phyloP scores from a whole-genome alignment of 2,329 filamentous ascomycete genomes.

The Verticillium klebahnii region DNA sequence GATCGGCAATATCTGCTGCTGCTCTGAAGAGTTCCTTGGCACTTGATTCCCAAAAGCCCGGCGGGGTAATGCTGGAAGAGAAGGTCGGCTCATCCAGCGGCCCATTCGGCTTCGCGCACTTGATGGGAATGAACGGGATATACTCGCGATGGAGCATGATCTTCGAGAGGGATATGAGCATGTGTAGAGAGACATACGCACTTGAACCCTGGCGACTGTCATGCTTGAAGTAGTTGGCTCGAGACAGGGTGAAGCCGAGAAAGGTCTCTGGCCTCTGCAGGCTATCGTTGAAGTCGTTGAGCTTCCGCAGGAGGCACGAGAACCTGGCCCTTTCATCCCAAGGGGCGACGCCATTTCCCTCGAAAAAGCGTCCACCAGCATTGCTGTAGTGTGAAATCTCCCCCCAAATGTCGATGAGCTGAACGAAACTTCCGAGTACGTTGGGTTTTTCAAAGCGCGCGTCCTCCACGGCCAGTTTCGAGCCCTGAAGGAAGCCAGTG shows the following conservation, averaged over 20 bases:
- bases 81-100: conserved; percentile 58
- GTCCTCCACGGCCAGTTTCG: neutral
- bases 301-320: conserved; percentile 42
- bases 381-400: conserved; percentile 54
- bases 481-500: conserved; percentile 40
- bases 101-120: conserved; percentile 41
- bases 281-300: conserved; percentile 45
- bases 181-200: conserved; percentile 63
- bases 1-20: conserved; percentile 57
- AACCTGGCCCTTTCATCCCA: conserved; percentile 56
- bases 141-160: conserved; percentile 68
- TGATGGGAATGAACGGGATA: conserved; percentile 61
- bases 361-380: conserved; percentile 44
- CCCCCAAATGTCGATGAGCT: conserved; percentile 55
- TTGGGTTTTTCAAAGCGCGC: conserved; percentile 14
- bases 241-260: conserved; percentile 51
- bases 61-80: conserved; percentile 39
- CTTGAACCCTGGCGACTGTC: conserved; percentile 60
- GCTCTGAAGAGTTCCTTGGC: conserved; percentile 60
- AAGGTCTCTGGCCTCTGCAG: conserved; percentile 12
- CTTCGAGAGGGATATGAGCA: conserved; percentile 59
- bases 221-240: conserved; percentile 60
- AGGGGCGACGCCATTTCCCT: conserved; percentile 41
- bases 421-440: conserved; percentile 47
- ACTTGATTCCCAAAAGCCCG: conserved; percentile 58